These are phyloP conservation scores for Sparassis latifolia DNA, from an alignment of 1,284 basidiomycete species.

Conservation along the genomic window DNA sequence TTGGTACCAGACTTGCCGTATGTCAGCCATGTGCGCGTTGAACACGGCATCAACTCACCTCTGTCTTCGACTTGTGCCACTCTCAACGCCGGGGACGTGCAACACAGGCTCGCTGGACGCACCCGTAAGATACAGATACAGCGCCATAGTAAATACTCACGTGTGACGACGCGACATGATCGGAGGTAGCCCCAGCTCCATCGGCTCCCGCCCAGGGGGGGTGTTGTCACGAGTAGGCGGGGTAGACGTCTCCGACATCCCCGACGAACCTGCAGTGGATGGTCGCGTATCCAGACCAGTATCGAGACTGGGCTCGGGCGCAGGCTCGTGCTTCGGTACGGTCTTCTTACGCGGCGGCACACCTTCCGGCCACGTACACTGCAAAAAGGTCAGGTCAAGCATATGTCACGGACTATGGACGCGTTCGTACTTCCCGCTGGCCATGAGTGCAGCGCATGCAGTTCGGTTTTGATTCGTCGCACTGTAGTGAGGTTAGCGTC, in stretches of 20 bases:
- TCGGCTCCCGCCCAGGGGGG: constrained; percentile 42
- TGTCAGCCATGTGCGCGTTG: not conserved
- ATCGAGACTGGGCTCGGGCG: constrained; percentile 31
- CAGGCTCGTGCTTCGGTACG: constrained; percentile 11
- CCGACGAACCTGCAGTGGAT: constrained; percentile 59
- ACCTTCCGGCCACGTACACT: constrained; percentile 82
- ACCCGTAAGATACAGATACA: not conserved
- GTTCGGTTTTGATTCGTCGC: constrained; percentile 75
- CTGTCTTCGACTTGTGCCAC: constrained; percentile 33
- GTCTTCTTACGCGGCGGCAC: constrained; percentile 53
- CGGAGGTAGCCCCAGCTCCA: constrained; percentile 46
- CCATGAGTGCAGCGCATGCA: constrained; percentile 77
- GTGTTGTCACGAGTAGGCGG: constrained; percentile 59
- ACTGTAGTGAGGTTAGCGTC: constrained; percentile 36
- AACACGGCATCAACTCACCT: constrained; percentile 31
- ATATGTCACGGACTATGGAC: no score
- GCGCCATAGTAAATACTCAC: constrained; percentile 24
- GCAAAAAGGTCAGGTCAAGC: constrained; percentile 8
- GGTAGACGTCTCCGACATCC: constrained; percentile 53
- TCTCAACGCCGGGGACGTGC: constrained; percentile 14
- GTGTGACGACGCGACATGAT: constrained; percentile 46
- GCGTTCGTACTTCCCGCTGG: constrained; percentile 58
- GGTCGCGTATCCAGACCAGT: constrained; percentile 43
- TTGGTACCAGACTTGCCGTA: constrained; percentile 8
- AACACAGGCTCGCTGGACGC: constrained; percentile 15